A percentile compares a stretch with the other conserved stretches of the same genome.
Evolutionary conservation across 2,329 filamentous ascomycete species (phyloP).

Genomic region (Fusarium albosuccineum): DNA sequence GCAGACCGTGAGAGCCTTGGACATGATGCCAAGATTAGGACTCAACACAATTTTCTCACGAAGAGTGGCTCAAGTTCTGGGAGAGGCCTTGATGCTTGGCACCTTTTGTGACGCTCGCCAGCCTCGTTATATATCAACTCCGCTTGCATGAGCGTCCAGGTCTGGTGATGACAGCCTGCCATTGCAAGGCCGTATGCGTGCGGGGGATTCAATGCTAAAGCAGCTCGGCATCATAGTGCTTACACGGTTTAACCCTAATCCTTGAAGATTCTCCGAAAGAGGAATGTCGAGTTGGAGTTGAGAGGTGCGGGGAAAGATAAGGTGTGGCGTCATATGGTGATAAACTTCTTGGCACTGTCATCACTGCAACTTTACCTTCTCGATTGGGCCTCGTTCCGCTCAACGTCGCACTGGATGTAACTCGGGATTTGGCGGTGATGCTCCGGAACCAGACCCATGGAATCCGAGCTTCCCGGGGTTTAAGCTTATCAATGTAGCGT

Average conservation of each 20-base stretch:
- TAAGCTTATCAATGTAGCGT: too few species aligned
- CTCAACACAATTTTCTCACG: not conserved
- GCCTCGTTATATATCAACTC: conserved; percentile 20
- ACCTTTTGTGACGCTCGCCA: not conserved
- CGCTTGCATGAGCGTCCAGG: too few species aligned
- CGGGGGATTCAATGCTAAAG: conserved; percentile 14
- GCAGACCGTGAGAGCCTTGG: conserved; percentile 17
- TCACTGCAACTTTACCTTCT: conserved; percentile 25
- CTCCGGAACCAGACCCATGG: too few species aligned
- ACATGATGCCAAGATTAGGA: conserved; percentile 9
- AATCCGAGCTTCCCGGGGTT: too few species aligned
- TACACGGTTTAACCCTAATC: conserved; percentile 21
- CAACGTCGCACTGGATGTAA: conserved; percentile 13
- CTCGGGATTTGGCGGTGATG: too few species aligned
- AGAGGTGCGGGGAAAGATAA: conserved; percentile 24
- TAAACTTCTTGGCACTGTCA: conserved; percentile 19
- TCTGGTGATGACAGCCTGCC: too few species aligned
- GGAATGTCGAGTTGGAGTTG: conserved; percentile 23
- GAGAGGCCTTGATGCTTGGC: not conserved
- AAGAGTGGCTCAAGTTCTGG: not conserved
- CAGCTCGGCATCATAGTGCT: conserved; percentile 26
- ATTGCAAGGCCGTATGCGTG: not conserved
- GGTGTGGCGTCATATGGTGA: conserved; percentile 27
- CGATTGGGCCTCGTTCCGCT: conserved; percentile 20
- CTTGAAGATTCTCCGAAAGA: conserved; percentile 19